Base-by-base conservation (phyloP, 2,329 filamentous ascomycete species). In the Dactylonectria estremocensis region DNA sequence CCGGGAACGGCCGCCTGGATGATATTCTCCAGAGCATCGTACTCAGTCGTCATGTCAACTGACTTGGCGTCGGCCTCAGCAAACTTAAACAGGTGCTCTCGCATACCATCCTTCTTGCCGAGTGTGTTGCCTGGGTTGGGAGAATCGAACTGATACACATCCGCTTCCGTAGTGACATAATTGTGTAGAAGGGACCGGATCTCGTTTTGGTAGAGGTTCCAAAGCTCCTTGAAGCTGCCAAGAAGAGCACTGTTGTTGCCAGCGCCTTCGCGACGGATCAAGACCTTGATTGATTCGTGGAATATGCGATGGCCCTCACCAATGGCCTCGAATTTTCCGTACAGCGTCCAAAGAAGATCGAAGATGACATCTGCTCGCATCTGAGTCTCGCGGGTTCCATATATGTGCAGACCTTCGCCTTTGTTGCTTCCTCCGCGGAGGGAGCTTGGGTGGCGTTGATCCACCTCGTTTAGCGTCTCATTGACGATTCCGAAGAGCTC, bases 171-270 rank as follows among this genome's bases (percentile, higher is more conserved):
- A 0, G 96, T 97, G 58, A 99, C 90, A 78, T 99, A 98, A 79
- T 98, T 97, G 81, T 98, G 96, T 64, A 99, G 84, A 14, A 99
- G 84, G 5, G 95, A 97, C 48, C 95, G 90, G 72, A 99, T 98
- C 86, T 99, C 96, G 80, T 97, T 98, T 78, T 99, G 96, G 76
- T 98, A 95, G 8, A 99, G 85, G 78, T 98, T 97, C 97, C 97
- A 99, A 46, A 99, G 84, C 82, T 98, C 96, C 77, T 95, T 96
- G 82, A 99, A 99, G 63, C 95, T 95, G 62, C 94, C 91, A 6
- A 94, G 91, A 56, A 98, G 86, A 1, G 89, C 87, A 46, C 84
- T 87, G 74, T 89, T 83, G 84, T 92, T 84, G 80, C 90, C 80
- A 16, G 85, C 85, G 5, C 92, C 93, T 77, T 98, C 95, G 56